Conservation (phyloP, 1,284 basidiomycete species). For the Malassezia equina region DNA sequence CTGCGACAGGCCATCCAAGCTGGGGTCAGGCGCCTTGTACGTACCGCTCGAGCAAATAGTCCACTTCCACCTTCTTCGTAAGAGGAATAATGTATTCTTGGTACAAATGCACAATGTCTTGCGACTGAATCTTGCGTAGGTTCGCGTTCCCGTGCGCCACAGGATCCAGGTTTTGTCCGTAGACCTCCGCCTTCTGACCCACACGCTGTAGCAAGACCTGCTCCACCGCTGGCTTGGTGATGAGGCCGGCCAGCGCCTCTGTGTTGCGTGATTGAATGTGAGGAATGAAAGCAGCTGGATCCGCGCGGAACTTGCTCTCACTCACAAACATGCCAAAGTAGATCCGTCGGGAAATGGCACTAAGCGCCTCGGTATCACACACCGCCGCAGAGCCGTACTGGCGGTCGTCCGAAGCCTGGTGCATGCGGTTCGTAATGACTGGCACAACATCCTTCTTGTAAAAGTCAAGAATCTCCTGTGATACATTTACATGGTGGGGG, state of each 20-base stretch:
- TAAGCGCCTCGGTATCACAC: constrained; percentile 84
- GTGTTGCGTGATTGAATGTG: constrained; percentile 75
- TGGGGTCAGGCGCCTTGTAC: background rate
- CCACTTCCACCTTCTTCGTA: constrained; percentile 94
- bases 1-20: constrained; percentile 11
- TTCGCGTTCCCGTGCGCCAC: background rate
- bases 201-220: constrained; percentile 72
- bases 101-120: constrained; percentile 83
- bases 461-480: constrained; percentile 75
- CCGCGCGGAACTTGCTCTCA: constrained; percentile 80
- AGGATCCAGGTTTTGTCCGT: constrained; percentile 73
- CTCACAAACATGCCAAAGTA: constrained; percentile 99
- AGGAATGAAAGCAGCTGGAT: constrained; percentile 78
- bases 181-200: constrained; percentile 79
- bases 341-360: constrained; percentile 85
- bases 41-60: constrained; percentile 27
- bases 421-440: constrained; percentile 57
- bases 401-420: constrained; percentile 68
- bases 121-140: constrained; percentile 70
- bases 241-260: constrained; percentile 61
- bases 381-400: constrained; percentile 93
- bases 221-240: constrained; percentile 94
- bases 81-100: constrained; percentile 89
- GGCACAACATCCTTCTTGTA: constrained; percentile 74
- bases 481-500: constrained; percentile 77